Evolutionary conservation across 2,329 filamentous ascomycete species (phyloP).

Genomic region (Nannizziopsis arthrosporioides): DNA sequence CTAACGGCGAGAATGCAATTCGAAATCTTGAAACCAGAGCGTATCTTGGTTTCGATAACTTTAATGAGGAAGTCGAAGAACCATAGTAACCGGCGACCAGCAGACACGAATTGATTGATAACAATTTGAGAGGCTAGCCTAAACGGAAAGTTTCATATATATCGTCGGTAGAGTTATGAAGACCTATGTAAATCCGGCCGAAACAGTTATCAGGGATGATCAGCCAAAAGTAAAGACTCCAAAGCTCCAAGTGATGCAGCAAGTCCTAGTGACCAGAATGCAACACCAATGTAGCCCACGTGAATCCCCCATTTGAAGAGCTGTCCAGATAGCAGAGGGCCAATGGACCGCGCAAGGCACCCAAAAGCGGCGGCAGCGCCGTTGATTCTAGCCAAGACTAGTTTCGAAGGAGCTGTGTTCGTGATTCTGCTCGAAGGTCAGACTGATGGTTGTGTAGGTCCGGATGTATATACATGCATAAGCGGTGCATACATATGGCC

Average conservation of each 20-base stretch:
- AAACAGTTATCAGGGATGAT: background rate
- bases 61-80: slow-evolving; percentile 11
- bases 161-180: no score
- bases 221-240: background rate
- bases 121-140: no score
- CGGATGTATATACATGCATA: no score
- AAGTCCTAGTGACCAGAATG: slow-evolving; percentile 5
- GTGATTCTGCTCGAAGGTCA: slow-evolving; percentile 40
- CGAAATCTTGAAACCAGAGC: slow-evolving; percentile 10
- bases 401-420: slow-evolving; percentile 70
- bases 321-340: slow-evolving; percentile 69
- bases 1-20: slow-evolving; percentile 5
- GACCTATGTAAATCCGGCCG: no score
- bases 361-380: slow-evolving; percentile 83
- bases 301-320: slow-evolving; percentile 8
- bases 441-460: no score
- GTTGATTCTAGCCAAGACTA: slow-evolving; percentile 82
- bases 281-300: background rate
- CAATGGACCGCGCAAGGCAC: slow-evolving; percentile 75
- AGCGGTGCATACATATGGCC: background rate
- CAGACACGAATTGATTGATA: background rate
- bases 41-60: slow-evolving; percentile 12
- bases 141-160: background rate
- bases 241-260: background rate
- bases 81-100: background rate